Percentiles rank a stretch among this genome's conserved stretches.
phyloP scores from a whole-genome alignment of 2,329 filamentous ascomycete species.

The Colletotrichum destructivum region DNA sequence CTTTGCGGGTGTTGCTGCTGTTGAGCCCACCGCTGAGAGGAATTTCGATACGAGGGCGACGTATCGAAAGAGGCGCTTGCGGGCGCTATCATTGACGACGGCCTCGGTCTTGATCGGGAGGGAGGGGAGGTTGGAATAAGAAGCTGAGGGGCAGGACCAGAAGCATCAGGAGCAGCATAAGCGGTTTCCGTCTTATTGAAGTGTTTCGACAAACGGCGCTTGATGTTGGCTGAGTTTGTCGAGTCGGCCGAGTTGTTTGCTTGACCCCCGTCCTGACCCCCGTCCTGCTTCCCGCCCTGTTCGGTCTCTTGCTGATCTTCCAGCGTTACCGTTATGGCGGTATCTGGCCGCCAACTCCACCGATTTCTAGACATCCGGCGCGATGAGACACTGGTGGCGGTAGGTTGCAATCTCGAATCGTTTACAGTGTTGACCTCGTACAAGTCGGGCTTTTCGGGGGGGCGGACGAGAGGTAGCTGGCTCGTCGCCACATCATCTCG shows the following conservation, averaged over 20 bases:
- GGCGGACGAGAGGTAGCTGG: slow-evolving; percentile 16
- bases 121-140: not conserved
- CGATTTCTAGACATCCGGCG: slow-evolving; percentile 33
- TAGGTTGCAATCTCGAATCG: slow-evolving; percentile 25
- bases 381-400: slow-evolving; percentile 27
- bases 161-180: not conserved
- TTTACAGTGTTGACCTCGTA: slow-evolving; percentile 7
- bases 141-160: not conserved
- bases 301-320: slow-evolving; percentile 28
- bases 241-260: not conserved
- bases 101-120: slow-evolving; percentile 19
- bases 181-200: slow-evolving; percentile 10
- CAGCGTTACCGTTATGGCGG: slow-evolving; percentile 17
- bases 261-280: slow-evolving; percentile 11
- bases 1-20: slow-evolving; percentile 7
- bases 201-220: slow-evolving; percentile 17
- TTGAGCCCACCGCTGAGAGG: not conserved
- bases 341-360: slow-evolving; percentile 40
- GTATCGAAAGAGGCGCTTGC: slow-evolving; percentile 27
- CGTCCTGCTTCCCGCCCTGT: slow-evolving; percentile 2
- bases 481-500: slow-evolving; percentile 16
- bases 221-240: not conserved
- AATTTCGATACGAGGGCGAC: slow-evolving; percentile 17
- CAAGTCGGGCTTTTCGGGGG: slow-evolving; percentile 9
- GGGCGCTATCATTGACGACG: slow-evolving; percentile 31